Base-by-base conservation (phyloP, 306 rosid genomes). In the Vigna mungo region DNA sequence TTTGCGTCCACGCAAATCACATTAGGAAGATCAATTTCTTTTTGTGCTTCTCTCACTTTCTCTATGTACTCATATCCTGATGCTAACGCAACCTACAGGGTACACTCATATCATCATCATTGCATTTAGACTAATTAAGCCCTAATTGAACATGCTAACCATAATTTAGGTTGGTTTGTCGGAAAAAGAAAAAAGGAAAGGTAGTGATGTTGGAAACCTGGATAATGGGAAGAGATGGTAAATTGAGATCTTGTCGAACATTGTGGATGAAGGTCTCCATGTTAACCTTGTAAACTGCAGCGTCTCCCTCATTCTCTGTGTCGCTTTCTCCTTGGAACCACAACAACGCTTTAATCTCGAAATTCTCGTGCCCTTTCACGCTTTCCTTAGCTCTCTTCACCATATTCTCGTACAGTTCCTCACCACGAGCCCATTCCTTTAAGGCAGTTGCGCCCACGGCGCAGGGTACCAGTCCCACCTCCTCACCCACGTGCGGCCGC, bases 241-340 rank as follows among this genome's bases (percentile, higher is more conserved):
- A 66, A 51, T 82, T 66, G 16, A 94, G 91, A 32, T 92, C 98
- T 43, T 79, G 56, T 3, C 95, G 88, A 36, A 94, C 85, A 80
- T 92, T 85, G 6, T 81, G 72, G n/a, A 94, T 78, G 27, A 94
- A 79, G 12, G 4, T 80, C 75, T 88, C 93, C 97, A 92, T 92
- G 15, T 89, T 85, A 70, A 20, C 72, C 71, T 71, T 86, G 82
- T 94, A 94, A 77, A 77, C 88, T 16, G 75, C 86, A 0, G 93
- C 98, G 2, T 85, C 92, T 6, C 60, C 77, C 43, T 83, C 76
- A 0, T 13, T 48, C 2, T 7, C 48, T 17, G 98, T 47, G 88
- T 94, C 98, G 14, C 96, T 90, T 77, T 94, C 97, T 18, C 98
- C 98, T 60, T 94, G 96, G 78, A 25, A 94, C 97, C 98, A 94